These are phyloP conservation scores for Pleomassaria siparia DNA, from an alignment of 2,329 filamentous ascomycete species.

Conservation along the genomic window DNA sequence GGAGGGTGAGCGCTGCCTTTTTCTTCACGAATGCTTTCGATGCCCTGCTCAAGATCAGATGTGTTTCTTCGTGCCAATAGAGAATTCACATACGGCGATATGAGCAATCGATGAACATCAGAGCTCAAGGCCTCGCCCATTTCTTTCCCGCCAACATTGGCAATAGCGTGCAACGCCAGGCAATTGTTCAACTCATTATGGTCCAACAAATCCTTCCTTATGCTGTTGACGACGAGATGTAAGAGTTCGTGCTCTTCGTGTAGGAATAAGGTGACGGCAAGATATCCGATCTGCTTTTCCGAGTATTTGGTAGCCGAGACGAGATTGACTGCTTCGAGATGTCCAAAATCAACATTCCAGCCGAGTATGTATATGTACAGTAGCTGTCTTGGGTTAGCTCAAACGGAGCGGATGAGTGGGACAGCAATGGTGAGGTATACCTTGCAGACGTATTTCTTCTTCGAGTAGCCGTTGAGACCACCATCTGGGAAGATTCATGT, in stretches of 20 bases:
- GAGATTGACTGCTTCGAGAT: constrained; percentile 96
- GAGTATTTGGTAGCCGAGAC: constrained; percentile 97
- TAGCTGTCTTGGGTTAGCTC: constrained; percentile 58
- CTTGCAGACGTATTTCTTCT: constrained; percentile 99
- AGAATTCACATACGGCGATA: constrained; percentile 74
- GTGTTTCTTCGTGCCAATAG: neutral
- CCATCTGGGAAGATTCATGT: constrained; percentile 59
- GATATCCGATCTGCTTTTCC: constrained; percentile 98
- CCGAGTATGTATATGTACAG: constrained; percentile 98
- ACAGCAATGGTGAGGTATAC: constrained; percentile 39
- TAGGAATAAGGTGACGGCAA: constrained; percentile 94
- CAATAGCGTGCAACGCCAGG: constrained; percentile 92
- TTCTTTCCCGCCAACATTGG: constrained; percentile 93
- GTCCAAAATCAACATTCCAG: constrained; percentile 98
- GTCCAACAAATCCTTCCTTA: constrained; percentile 91
- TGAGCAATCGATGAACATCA: constrained; percentile 90
- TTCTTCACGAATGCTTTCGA: constrained; percentile 99
- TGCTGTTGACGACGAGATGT: constrained; percentile 96
- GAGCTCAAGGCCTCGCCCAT: constrained; percentile 92
- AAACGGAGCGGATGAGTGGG: constrained; percentile 6
- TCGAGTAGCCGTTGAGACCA: constrained; percentile 92
- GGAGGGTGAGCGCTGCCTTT: constrained; percentile 90
- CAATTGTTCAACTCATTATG: constrained; percentile 98
- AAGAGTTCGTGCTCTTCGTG: constrained; percentile 96
- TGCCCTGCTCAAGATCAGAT: constrained; percentile 52